Evolutionary conservation across 2,329 filamentous ascomycete species (phyloP).

Genomic region (Pseudogymnoascus sp.): DNA sequence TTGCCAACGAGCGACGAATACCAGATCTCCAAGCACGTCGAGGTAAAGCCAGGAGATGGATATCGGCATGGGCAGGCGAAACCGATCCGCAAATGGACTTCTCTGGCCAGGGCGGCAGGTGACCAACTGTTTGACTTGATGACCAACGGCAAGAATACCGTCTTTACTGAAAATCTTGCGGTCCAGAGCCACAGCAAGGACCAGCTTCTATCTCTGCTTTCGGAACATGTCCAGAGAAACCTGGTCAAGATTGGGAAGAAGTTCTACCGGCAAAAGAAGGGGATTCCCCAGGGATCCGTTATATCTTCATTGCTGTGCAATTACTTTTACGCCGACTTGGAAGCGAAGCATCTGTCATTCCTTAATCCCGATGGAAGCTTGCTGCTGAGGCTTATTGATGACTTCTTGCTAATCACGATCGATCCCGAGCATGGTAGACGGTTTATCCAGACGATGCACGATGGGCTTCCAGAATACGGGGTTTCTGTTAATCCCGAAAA

Average conservation of each 20-base stretch:
- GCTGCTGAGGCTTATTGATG: conserved; percentile 79
- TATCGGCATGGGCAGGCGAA: conserved; percentile 19
- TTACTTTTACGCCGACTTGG: conserved; percentile 90
- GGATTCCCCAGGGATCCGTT: conserved; percentile 90
- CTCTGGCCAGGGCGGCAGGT: conserved; percentile 25
- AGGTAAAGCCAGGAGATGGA: conserved; percentile 50
- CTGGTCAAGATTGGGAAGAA: conserved; percentile 83
- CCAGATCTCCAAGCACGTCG: conserved; percentile 65
- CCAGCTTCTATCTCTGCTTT: conserved; percentile 62
- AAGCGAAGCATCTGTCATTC: conserved; percentile 63
- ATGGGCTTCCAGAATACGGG: conserved; percentile 72
- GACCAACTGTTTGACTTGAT: conserved; percentile 29
- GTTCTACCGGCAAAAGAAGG: conserved; percentile 78
- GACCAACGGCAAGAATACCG: conserved; percentile 48
- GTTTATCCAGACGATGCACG: conserved; percentile 77
- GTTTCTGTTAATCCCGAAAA: conserved; percentile 71
- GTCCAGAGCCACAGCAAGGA: conserved; percentile 51
- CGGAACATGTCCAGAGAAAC: conserved; percentile 77
- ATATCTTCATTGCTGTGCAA: conserved; percentile 84
- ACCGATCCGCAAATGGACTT: conserved; percentile 27
- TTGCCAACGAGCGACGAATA: conserved; percentile 58
- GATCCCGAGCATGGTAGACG: conserved; percentile 57
- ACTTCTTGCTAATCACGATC: conserved; percentile 83
- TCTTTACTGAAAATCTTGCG: conserved; percentile 68
- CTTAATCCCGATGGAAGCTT: conserved; percentile 53